Evolutionary conservation across 2,329 filamentous ascomycete species (phyloP), one percentile per base, ranked within the genome.

Genomic region (Sporothrix variecibatus): DNA sequence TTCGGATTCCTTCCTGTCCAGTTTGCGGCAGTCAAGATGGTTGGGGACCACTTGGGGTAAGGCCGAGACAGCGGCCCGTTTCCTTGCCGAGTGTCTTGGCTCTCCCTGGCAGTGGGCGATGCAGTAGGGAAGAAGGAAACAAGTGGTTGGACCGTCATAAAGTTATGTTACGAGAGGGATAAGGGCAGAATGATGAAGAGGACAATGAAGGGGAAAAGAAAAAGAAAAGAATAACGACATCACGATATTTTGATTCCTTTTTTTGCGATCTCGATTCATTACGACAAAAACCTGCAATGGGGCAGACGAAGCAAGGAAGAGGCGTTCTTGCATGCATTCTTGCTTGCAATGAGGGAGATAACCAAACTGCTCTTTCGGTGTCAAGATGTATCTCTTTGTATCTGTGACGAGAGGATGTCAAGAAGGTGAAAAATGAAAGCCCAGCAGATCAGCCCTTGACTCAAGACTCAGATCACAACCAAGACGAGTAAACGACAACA

Each of bases 61-160:
- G 34, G 49, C 40, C 26, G 40, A 72, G 56, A 51, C 56, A 51
- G 9, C 56, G 70, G 70, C 56, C 70, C 70, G 70, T 40, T 64
- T 38, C 53, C 56, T 51, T 60, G 51, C 49, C 68, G 68, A 56
- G 17, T 20, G 28, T 40, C 67, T 58, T 43, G 68, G 34, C 49
- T n/a, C 26, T 71, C n/a, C 31, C n/a, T 71, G 34, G 17, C 53
- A 6, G 17, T 56, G 17, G 6, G 23, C 1, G 46, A 64, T 40
- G 60, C 20, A 40, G 3, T 23, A 56, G 51, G 51, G 51, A 56
- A 56, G 51, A 28, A 20, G n/a, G n/a, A 15, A 64, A 12, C 58
- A n/a, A 64, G 58, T 38, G 58, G 58, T 23, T 64, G 20, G 58
- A 34, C 15, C 17, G 8, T 40, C 15, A 38, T 38, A 31, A 64